Evolutionary conservation across 164 flowering plant genomes (phyloP), one percentile per base, ranked within the genome.

Genomic region (Warburgia ugandensis): DNA sequence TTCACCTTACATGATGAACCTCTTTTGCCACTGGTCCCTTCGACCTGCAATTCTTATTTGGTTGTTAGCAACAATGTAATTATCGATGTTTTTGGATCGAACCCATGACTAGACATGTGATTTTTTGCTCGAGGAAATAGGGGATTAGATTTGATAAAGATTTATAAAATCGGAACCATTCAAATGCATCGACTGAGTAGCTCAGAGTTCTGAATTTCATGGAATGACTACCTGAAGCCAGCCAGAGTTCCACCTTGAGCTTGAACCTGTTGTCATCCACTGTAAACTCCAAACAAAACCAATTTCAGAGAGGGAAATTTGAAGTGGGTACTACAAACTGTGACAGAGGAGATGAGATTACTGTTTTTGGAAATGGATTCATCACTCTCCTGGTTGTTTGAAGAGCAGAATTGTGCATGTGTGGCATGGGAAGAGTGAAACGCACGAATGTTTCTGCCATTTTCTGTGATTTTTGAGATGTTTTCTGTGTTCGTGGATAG

Each of bases 241-340:
- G 48, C 66, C 63, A 59, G 39, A 55, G 50, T 44, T 55, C 39
- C 68, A 62, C 30, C 50, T 52, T 41, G 71, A 58, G 52, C 53
- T 65, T 50, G 81, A 68, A 54, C 56, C n/a, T n/a, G n/a, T 45
- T 32, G 59, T 77, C 70, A 55, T 72, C 14, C 66, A 68, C 86
- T 77, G 79, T 60, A 67, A 65, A 57, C 56, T 8, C 5, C 46
- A 41, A 6, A 6, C 14, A 28, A 3, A 22, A 37, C 19, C 19
- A 5, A 29, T 35, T 6, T 26, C n/a, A 29, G 14, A 38, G 5
- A 25, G 17, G 2, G n/a, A 29, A 14, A 55, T 42, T 8, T 22
- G 16, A 29, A 28, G 37, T 29, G 19, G 25, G n/a, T 56, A 6
- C 14, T 11, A 9, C 45, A 32, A 5, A 42, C 27, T 23, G 21